Conservation (phyloP, 2,329 filamentous ascomycete genomes). For the Alternaria longipes region DNA sequence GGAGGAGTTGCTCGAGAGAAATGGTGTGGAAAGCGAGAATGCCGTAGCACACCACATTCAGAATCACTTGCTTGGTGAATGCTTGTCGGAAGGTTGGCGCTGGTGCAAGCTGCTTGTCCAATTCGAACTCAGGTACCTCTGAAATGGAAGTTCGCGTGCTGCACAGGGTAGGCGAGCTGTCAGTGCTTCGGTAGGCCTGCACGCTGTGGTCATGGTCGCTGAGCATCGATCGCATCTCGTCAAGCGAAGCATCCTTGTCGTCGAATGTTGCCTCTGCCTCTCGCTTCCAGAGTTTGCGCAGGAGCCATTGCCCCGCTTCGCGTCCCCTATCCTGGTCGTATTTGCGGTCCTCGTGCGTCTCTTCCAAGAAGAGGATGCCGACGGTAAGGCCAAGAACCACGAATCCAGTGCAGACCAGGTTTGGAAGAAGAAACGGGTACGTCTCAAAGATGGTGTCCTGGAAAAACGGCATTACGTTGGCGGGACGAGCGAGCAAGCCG, state of each 20-base stretch:
- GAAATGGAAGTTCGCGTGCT: slow-evolving; percentile 44
- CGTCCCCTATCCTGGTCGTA: slow-evolving; percentile 77
- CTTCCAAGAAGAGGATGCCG: slow-evolving; percentile 88
- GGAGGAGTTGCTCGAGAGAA: slow-evolving; percentile 92
- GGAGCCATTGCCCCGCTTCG: slow-evolving; percentile 77
- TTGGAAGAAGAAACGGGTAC: slow-evolving; percentile 91
- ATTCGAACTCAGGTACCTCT: slow-evolving; percentile 46
- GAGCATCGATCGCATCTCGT: slow-evolving; percentile 71
- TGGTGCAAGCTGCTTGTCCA: slow-evolving; percentile 39
- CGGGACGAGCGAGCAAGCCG: slow-evolving; percentile 87
- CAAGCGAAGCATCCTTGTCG: slow-evolving; percentile 58
- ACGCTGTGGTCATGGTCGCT: slow-evolving; percentile 56
- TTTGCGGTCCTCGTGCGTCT: slow-evolving; percentile 89
- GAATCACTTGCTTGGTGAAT: slow-evolving; percentile 84
- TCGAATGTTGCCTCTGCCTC: slow-evolving; percentile 42
- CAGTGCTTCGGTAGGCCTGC: slow-evolving; percentile 69
- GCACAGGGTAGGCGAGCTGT: slow-evolving; percentile 62
- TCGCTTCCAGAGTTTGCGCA: slow-evolving; percentile 47
- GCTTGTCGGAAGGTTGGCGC: slow-evolving; percentile 60
- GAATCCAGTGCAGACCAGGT: slow-evolving; percentile 85
- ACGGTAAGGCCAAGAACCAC: slow-evolving; percentile 78
- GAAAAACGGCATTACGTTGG: slow-evolving; percentile 84
- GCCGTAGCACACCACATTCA: slow-evolving; percentile 89
- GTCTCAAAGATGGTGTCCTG: slow-evolving; percentile 80
- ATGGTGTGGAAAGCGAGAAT: slow-evolving; percentile 97